Evolutionary conservation across 2,329 filamentous ascomycete genomes (phyloP).

Genomic region (Talaromyces rugulosus): DNA sequence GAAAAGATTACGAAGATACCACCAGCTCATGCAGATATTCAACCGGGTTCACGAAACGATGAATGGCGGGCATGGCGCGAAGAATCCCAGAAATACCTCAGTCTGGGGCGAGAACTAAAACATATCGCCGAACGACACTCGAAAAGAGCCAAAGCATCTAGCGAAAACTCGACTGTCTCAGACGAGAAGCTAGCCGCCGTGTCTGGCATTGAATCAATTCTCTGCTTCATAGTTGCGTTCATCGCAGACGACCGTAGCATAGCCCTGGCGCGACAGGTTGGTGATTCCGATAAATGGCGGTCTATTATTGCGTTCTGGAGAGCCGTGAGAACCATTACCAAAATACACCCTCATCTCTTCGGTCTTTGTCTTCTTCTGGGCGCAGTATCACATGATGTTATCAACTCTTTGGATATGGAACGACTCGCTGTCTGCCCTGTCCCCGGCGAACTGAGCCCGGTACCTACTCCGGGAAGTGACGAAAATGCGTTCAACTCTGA

Average conservation of each 20-base stretch:
- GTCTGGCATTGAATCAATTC: conserved; percentile 41
- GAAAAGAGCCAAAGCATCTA: conserved; percentile 19
- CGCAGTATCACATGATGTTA: conserved; percentile 43
- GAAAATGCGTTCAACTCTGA: conserved; percentile 32
- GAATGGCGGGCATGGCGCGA: conserved; percentile 41
- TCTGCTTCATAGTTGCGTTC: conserved; percentile 47
- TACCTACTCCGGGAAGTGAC: conserved; percentile 43
- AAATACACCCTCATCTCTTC: conserved; percentile 37
- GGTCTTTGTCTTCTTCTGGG: conserved; percentile 44
- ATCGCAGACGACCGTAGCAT: conserved; percentile 40
- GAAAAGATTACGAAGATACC: conserved; percentile 24
- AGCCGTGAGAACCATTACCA: conserved; percentile 38
- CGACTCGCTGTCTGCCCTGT: conserved; percentile 39
- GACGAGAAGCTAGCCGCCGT: conserved; percentile 36
- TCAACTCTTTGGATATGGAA: conserved; percentile 43
- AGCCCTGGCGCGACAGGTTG: conserved; percentile 30
- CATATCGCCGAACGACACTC: conserved; percentile 39
- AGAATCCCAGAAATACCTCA: conserved; percentile 39
- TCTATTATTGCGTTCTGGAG: conserved; percentile 46
- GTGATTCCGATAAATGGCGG: conserved; percentile 42
- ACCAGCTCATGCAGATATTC: conserved; percentile 23
- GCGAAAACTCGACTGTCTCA: conserved; percentile 18
- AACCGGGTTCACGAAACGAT: conserved; percentile 22
- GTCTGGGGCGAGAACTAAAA: conserved; percentile 44
- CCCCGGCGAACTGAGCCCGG: conserved; percentile 34